These are phyloP conservation scores for Chaetomiaceae sp. DNA, from an alignment of 2,329 filamentous ascomycete genomes.

Conservation along the genomic window DNA sequence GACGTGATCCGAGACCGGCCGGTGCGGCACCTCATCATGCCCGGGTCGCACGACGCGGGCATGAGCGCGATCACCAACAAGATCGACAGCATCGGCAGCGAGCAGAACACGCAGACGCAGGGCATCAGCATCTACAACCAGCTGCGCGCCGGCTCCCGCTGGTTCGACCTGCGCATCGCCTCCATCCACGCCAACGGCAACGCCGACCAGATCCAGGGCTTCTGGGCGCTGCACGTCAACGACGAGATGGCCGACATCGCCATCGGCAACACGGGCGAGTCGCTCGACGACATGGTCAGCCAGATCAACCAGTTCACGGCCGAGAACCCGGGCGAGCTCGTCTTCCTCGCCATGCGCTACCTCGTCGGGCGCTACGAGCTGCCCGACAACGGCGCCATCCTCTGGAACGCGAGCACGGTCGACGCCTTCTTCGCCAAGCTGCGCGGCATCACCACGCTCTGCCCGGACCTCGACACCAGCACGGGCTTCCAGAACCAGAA, in stretches of 20 bases:
- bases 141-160: conserved; percentile 39
- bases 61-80: conserved; percentile 37
- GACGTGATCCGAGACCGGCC: conserved; percentile 32
- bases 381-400: conserved; percentile 24
- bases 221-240: conserved; percentile 30
- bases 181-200: conserved; percentile 28
- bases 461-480: conserved; percentile 24
- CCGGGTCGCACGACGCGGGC: conserved; percentile 44
- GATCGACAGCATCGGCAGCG: conserved; percentile 32
- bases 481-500: conserved; percentile 23
- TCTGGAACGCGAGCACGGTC: conserved; percentile 35
- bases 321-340: conserved; percentile 38
- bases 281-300: conserved; percentile 36
- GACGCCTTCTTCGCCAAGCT: conserved; percentile 39
- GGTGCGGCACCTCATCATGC: conserved; percentile 41
- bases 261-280: conserved; percentile 41
- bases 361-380: conserved; percentile 34
- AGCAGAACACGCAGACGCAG: conserved; percentile 41
- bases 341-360: conserved; percentile 42
- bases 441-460: conserved; percentile 36
- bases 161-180: conserved; percentile 42
- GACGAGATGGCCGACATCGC: conserved; percentile 28
- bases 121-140: conserved; percentile 40
- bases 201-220: conserved; percentile 24
- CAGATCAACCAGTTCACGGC: conserved; percentile 41